These are phyloP conservation scores for Cucurbita argyrosperma DNA, from an alignment of 306 rosid genomes.

Conservation along the genomic window DNA sequence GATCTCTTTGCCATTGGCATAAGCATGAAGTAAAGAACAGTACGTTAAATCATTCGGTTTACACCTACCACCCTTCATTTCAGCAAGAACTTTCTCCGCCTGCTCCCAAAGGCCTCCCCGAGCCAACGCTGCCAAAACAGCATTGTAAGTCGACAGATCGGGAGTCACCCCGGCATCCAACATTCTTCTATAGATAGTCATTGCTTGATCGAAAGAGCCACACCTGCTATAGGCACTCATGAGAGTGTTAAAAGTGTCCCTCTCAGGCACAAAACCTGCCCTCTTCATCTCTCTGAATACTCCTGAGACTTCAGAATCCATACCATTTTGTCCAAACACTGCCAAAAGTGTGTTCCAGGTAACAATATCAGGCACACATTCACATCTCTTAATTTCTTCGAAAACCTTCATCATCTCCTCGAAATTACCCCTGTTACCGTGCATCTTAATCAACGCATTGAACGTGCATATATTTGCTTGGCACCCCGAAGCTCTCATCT, in stretches of 20 bases:
- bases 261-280: conserved; percentile 87
- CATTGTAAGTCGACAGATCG: conserved; percentile 76
- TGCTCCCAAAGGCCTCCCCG: conserved; percentile 91
- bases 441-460: conserved; percentile 83
- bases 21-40: conserved; percentile 80
- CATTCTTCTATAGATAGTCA: conserved; percentile 66
- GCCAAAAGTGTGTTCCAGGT: conserved; percentile 92
- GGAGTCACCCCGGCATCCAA: conserved; percentile 78
- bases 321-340: conserved; percentile 80
- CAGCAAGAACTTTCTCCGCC: conserved; percentile 66
- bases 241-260: conserved; percentile 78
- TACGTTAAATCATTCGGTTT: conserved; percentile 74
- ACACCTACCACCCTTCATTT: conserved; percentile 64
- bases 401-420: conserved; percentile 78
- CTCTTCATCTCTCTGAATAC: conserved; percentile 86
- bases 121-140: conserved; percentile 83
- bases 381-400: conserved; percentile 48
- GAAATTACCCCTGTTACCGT: conserved; percentile 77
- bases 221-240: conserved; percentile 88
- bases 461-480: conserved; percentile 78
- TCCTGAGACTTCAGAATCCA: conserved; percentile 71
- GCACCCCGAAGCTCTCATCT: conserved; percentile 61
- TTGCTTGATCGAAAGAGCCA: conserved; percentile 74
- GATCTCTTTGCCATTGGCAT: conserved; percentile 74
- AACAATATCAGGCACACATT: conserved; percentile 67